phyloP scores from a whole-genome alignment of 1,284 basidiomycete genomes.

The Puccinia horiana region DNA sequence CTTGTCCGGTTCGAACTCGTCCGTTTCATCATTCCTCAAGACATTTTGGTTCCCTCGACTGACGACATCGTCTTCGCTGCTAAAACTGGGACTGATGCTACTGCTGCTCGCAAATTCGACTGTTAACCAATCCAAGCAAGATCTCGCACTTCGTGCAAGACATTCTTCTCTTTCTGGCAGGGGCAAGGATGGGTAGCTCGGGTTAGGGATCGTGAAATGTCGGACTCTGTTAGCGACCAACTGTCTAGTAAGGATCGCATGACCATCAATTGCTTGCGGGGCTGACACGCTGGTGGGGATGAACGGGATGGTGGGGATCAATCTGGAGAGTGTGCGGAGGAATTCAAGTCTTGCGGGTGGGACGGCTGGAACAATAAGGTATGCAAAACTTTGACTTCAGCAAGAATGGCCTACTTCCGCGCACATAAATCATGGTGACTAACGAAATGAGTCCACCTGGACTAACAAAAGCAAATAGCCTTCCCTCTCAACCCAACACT shows the following conservation, averaged over 20 bases:
- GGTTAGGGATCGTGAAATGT: constrained; percentile 36
- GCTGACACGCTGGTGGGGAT: constrained; percentile 20
- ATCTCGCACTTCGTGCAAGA: constrained; percentile 9
- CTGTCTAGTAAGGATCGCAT: constrained; percentile 46
- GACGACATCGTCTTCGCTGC: neutral
- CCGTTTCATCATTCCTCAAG: neutral
- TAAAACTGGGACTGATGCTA: neutral
- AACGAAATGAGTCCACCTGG: constrained; percentile 34
- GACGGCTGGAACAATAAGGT: constrained; percentile 5
- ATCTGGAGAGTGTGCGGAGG: constrained; percentile 28
- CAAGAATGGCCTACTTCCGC: neutral
- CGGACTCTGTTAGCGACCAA: constrained; percentile 20
- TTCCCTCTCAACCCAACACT: constrained; percentile 37
- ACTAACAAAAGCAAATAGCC: constrained; percentile 42
- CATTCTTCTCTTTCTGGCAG: constrained; percentile 35
- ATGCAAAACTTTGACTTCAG: neutral
- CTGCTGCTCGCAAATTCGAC: constrained; percentile 22
- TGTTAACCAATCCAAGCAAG: constrained; percentile 36
- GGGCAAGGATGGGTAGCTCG: neutral
- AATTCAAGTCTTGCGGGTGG: constrained; percentile 35
- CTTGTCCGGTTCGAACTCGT: constrained; percentile 19
- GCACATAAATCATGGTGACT: neutral
- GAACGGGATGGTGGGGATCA: constrained; percentile 44
- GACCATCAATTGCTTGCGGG: constrained; percentile 20
- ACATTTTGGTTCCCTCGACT: neutral